Percentiles rank a stretch among this genome's conserved stretches.
Conservation (phyloP, 768 basidiomycete genomes). For the Leccinum truebloodii region DNA sequence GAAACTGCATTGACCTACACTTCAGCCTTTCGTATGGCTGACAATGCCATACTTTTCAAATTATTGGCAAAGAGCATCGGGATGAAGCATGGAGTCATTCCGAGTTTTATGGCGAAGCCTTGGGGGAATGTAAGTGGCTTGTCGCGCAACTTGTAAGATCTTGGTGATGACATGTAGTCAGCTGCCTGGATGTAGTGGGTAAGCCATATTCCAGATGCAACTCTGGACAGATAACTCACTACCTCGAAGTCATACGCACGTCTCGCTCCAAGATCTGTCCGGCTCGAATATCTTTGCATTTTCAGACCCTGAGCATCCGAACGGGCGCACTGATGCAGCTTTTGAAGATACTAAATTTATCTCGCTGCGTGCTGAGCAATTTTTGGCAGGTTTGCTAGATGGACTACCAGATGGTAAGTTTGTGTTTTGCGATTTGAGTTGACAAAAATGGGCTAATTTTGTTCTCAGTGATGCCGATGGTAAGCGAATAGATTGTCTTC, state of each 20-base stretch:
- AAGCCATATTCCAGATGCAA: constrained; percentile 24
- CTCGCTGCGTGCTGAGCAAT: constrained; percentile 83
- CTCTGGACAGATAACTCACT: constrained; percentile 2
- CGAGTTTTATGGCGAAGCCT: constrained; percentile 99
- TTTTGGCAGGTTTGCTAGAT: constrained; percentile 90
- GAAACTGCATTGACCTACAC: constrained; percentile 90
- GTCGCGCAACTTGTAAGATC: neutral
- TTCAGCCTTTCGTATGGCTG: constrained; percentile 77
- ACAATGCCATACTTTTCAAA: constrained; percentile 93
- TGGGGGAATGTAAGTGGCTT: constrained; percentile 76
- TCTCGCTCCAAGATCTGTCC: constrained; percentile 69
- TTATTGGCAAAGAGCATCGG: constrained; percentile 90
- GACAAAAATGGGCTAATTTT: constrained; percentile 5
- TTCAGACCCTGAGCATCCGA: constrained; percentile 54
- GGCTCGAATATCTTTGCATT: constrained; percentile 85
- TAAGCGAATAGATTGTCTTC: constrained; percentile 35
- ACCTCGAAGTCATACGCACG: constrained; percentile 77
- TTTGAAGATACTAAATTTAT: constrained; percentile 84
- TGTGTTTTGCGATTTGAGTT: neutral
- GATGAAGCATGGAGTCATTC: constrained; percentile 83
- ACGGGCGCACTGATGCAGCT: constrained; percentile 68
- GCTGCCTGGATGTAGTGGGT: constrained; percentile 97
- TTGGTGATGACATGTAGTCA: constrained; percentile 31
- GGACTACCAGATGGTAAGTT: constrained; percentile 84
- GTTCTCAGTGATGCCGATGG: constrained; percentile 76